Conservation (phyloP, 306 rosid genomes). For the Carpinus fangiana region DNA sequence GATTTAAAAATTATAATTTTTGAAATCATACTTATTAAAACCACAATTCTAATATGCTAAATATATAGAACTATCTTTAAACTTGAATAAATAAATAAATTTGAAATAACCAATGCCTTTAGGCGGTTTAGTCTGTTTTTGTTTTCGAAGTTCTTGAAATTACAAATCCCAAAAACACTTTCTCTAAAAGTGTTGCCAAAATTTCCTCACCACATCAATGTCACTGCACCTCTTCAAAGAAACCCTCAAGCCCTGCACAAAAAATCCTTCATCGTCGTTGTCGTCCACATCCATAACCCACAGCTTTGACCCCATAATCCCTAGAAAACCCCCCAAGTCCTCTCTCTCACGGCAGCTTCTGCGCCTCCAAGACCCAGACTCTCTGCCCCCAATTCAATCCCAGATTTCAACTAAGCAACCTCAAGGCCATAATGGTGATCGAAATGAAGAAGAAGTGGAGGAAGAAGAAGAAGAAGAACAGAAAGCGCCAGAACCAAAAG, state of each 20-base stretch:
- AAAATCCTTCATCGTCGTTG: constrained; percentile 7
- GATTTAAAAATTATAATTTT: too few relatives aligned
- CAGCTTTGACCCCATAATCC: constrained; percentile 29
- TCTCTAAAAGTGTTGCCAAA: background rate
- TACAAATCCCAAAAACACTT: background rate
- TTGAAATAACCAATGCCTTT: too few relatives aligned
- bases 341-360: constrained; percentile 70
- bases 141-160: background rate
- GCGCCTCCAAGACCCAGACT: constrained; percentile 55
- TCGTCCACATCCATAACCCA: constrained; percentile 32
- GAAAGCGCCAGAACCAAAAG: constrained; percentile 30
- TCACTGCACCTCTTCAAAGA: constrained; percentile 71
- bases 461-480: constrained; percentile 32
- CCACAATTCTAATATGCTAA: too few relatives aligned
- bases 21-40: too few relatives aligned
- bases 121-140: background rate
- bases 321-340: constrained; percentile 78
- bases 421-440: constrained; percentile 2
- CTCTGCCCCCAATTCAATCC: constrained; percentile 28
- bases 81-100: too few relatives aligned
- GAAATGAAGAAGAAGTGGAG: constrained; percentile 18
- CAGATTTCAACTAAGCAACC: constrained; percentile 21
- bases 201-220: constrained; percentile 31
- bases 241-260: constrained; percentile 57
- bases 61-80: too few relatives aligned